A percentile compares a stretch with the other conserved stretches of the same genome.
Evolutionary conservation across 345 rosid genomes (phyloP).

Genomic region (Syzygium aromaticum): DNA sequence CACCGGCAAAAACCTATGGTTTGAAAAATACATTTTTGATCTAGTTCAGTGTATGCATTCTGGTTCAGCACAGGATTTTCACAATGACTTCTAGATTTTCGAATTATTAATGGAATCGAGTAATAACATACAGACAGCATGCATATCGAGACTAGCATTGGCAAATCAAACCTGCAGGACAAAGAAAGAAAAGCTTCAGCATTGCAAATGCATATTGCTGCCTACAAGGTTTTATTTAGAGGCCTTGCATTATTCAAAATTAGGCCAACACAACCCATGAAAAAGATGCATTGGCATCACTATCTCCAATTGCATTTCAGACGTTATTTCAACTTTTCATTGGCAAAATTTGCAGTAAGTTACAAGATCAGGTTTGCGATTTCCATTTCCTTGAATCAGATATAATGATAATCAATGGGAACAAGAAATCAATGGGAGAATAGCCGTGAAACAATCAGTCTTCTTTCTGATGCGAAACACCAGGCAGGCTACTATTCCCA

Average conservation of each 20-base stretch:
- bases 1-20: not conserved
- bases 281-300: not conserved
- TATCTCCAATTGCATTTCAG: not conserved
- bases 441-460: conserved; percentile 61
- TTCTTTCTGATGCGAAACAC: conserved; percentile 91
- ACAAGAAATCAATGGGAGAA: conserved; percentile 30
- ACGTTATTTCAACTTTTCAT: not conserved
- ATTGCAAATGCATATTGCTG: conserved; percentile 16
- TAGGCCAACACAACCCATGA: not conserved
- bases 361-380: not conserved
- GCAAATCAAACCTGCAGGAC: conserved; percentile 90
- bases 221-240: conserved; percentile 6
- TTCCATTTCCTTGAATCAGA: not conserved
- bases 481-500: conserved; percentile 92
- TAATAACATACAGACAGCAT: conserved; percentile 49
- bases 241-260: conserved; percentile 5
- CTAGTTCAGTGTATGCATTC: not conserved
- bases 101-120: conserved; percentile 22
- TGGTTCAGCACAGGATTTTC: conserved; percentile 2
- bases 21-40: conserved; percentile 7
- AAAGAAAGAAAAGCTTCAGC: conserved; percentile 83
- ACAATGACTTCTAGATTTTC: not conserved
- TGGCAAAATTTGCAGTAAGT: not conserved
- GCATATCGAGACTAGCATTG: conserved; percentile 68
- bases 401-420: conserved; percentile 7